Conservation (phyloP, 2,329 filamentous ascomycete genomes). For the Dactylellina haptotyla region DNA sequence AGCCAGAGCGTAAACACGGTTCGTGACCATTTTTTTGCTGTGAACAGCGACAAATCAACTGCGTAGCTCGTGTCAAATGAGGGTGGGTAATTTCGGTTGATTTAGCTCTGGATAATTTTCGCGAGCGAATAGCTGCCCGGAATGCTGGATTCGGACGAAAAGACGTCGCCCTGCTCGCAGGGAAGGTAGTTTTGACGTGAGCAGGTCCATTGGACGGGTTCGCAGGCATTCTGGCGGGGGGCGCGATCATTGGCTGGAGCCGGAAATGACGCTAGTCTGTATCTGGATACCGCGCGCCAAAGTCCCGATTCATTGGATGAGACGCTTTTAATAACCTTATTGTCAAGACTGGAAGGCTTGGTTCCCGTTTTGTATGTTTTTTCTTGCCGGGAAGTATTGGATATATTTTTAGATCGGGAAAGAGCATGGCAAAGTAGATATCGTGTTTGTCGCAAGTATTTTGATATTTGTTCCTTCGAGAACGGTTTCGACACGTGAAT, state of each 20-base stretch:
- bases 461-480: too few relatives aligned
- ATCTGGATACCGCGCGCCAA: slow-evolving; percentile 52
- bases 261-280: slow-evolving; percentile 1
- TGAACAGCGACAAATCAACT: slow-evolving; percentile 24
- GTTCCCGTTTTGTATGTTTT: background rate
- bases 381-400: background rate
- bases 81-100: slow-evolving; percentile 34
- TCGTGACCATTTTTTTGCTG: slow-evolving; percentile 11
- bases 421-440: too few relatives aligned
- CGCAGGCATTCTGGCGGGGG: slow-evolving; percentile 14
- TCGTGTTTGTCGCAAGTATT: too few relatives aligned
- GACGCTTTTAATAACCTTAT: background rate
- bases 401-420: background rate
- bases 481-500: too few relatives aligned
- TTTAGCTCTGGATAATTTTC: slow-evolving; percentile 14
- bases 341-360: background rate
- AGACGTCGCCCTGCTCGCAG: slow-evolving; percentile 29
- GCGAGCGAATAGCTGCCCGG: slow-evolving; percentile 41
- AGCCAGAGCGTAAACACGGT: slow-evolving; percentile 1
- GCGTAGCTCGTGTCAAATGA: slow-evolving; percentile 3
- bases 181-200: slow-evolving; percentile 20
- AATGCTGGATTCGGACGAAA: slow-evolving; percentile 40
- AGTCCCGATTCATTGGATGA: slow-evolving; percentile 28
- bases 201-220: slow-evolving; percentile 23
- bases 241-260: slow-evolving; percentile 42